phyloP scores from a whole-genome alignment of 306 rosid genomes.

The Rosa chinensis region DNA sequence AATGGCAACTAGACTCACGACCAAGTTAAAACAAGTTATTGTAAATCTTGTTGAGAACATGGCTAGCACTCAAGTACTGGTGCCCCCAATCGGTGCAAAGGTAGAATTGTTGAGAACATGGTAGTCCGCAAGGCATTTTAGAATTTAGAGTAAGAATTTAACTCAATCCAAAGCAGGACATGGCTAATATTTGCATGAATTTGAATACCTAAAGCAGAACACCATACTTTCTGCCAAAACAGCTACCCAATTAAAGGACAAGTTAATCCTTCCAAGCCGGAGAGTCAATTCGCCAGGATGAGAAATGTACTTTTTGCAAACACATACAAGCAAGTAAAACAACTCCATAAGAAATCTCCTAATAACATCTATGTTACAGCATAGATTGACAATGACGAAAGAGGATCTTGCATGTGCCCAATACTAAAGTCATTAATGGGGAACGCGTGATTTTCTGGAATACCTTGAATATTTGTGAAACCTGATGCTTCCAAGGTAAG shows the following conservation, averaged over 20 bases:
- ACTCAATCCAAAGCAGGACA: too few species aligned
- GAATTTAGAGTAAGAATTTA: too few species aligned
- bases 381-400: neutral
- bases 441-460: neutral
- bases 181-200: too few species aligned
- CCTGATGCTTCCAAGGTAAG: slow-evolving; percentile 8
- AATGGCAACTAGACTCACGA: too few species aligned
- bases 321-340: neutral
- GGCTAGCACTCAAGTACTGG: too few species aligned
- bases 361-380: slow-evolving; percentile 13
- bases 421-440: slow-evolving; percentile 9
- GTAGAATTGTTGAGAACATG: too few species aligned
- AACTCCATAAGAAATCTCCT: slow-evolving; percentile 13
- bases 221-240: neutral
- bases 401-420: neutral
- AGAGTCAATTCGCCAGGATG: neutral
- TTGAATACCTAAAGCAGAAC: too few species aligned
- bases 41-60: too few species aligned
- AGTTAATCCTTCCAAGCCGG: neutral
- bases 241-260: neutral
- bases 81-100: too few species aligned
- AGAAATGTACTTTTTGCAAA: neutral
- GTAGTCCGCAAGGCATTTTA: too few species aligned
- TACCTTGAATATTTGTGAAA: neutral
- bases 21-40: too few species aligned